These are phyloP conservation scores for Termitomyces sp. DNA, from an alignment of 768 basidiomycete genomes.

Conservation along the genomic window DNA sequence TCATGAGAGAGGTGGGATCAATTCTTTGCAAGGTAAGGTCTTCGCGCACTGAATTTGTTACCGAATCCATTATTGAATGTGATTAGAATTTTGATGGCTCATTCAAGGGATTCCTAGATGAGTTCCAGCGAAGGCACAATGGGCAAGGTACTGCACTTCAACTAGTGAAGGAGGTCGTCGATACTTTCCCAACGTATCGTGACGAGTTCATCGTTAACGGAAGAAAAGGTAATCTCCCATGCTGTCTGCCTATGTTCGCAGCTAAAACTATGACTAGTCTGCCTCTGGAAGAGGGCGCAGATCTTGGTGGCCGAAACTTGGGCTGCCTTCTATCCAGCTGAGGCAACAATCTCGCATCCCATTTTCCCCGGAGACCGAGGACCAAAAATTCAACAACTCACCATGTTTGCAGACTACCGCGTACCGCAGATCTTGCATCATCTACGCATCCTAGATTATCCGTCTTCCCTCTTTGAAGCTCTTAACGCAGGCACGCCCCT, in stretches of 20 bases:
- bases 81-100: slow-evolving; percentile 66
- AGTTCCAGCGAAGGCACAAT: slow-evolving; percentile 51
- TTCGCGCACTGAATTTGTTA: background rate
- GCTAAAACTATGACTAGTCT: slow-evolving; percentile 42
- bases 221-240: slow-evolving; percentile 45
- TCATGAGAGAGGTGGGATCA: slow-evolving; percentile 76
- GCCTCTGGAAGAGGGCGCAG: slow-evolving; percentile 88
- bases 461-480: slow-evolving; percentile 49
- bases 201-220: slow-evolving; percentile 63
- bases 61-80: background rate
- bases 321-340: slow-evolving; percentile 82
- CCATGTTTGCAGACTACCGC: slow-evolving; percentile 94
- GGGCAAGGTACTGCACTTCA: slow-evolving; percentile 66
- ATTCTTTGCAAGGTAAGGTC: slow-evolving; percentile 63
- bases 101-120: slow-evolving; percentile 60
- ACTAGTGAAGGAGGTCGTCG: slow-evolving; percentile 66
- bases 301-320: slow-evolving; percentile 89
- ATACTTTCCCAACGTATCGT: slow-evolving; percentile 71
- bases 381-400: slow-evolving; percentile 64
- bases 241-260: background rate
- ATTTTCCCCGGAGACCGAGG: slow-evolving; percentile 61
- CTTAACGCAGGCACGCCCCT: slow-evolving; percentile 45
- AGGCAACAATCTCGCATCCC: slow-evolving; percentile 51
- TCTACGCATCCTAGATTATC: slow-evolving; percentile 71
- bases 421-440: slow-evolving; percentile 91